A percentile compares a stretch with the other conserved stretches of the same genome.
phyloP scores from a whole-genome alignment of 2,329 filamentous ascomycete species.

The Aquanectria penicillioides region DNA sequence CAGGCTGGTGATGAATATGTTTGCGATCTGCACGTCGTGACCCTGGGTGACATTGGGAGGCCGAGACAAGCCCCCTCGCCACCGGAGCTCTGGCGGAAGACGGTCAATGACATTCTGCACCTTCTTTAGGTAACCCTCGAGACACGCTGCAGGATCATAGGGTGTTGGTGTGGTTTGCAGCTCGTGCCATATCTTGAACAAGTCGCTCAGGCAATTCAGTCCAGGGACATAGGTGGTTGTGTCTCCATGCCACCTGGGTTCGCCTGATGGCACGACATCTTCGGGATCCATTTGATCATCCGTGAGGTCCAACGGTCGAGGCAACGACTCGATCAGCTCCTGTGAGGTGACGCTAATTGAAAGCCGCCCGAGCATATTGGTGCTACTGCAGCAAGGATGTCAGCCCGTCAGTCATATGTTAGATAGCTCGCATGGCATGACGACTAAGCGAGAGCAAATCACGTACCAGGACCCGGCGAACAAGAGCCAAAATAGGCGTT shows the following conservation, averaged over 20 bases:
- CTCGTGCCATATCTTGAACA: conserved; percentile 48
- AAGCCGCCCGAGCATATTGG: conserved; percentile 42
- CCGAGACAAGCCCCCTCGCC: conserved; percentile 48
- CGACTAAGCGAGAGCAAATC: background rate
- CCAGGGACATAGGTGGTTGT: conserved; percentile 46
- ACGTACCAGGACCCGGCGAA: conserved; percentile 44
- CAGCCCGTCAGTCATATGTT: background rate
- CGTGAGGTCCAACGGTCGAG: conserved; percentile 40
- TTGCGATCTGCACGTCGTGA: conserved; percentile 50
- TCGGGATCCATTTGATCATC: conserved; percentile 45
- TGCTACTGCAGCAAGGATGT: conserved; percentile 33
- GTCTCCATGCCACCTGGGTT: conserved; percentile 46
- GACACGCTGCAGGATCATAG: conserved; percentile 17
- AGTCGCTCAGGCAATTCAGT: conserved; percentile 44
- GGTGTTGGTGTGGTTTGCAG: conserved; percentile 30
- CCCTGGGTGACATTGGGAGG: conserved; percentile 43
- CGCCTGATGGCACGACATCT: background rate
- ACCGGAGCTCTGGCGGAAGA: conserved; percentile 47
- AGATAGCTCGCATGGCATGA: background rate
- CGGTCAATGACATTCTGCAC: conserved; percentile 44
- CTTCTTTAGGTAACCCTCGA: conserved; percentile 25
- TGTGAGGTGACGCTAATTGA: conserved; percentile 40
- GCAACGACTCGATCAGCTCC: conserved; percentile 29
- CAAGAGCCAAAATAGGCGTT: conserved; percentile 48
- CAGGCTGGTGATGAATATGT: conserved; percentile 50